Evolutionary conservation across 177 flowering plant genomes (phyloP).

Genomic region (Vitis hybrid): DNA sequence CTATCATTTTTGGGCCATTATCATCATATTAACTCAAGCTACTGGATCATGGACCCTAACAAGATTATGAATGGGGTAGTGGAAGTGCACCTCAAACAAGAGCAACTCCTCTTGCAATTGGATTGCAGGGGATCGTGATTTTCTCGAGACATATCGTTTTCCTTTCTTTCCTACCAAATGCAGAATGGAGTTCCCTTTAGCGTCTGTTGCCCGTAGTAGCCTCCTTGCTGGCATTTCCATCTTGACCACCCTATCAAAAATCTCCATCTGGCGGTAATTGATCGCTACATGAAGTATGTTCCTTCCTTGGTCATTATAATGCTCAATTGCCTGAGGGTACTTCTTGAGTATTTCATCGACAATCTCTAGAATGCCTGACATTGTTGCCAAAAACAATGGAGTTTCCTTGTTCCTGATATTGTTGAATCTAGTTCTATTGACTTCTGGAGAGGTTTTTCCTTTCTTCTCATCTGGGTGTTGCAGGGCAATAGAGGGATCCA

Average conservation of each 20-base stretch:
- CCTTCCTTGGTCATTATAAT: not conserved
- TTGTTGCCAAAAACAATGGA: conserved; percentile 18
- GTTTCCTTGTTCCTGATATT: not conserved
- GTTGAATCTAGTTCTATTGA: too few relatives aligned
- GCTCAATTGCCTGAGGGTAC: conserved; percentile 22
- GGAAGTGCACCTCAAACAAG: too few relatives aligned
- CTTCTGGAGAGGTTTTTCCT: too few relatives aligned
- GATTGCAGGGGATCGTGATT: too few relatives aligned
- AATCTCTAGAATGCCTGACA: conserved; percentile 12
- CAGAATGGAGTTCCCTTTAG: conserved; percentile 7
- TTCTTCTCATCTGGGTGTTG: too few relatives aligned
- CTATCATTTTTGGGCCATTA: too few relatives aligned
- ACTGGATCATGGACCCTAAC: too few relatives aligned
- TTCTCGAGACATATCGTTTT: too few relatives aligned
- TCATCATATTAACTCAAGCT: too few relatives aligned
- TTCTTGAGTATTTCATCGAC: conserved; percentile 1
- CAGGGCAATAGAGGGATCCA: too few relatives aligned
- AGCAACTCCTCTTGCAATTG: too few relatives aligned
- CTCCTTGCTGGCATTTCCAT: not conserved
- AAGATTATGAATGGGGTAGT: too few relatives aligned
- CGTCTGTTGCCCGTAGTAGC: conserved; percentile 2
- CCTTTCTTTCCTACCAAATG: conserved; percentile 1
- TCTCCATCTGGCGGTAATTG: conserved; percentile 7
- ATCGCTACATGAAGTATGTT: conserved; percentile 20
- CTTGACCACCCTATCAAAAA: not conserved